Evolutionary conservation across 495 filamentous ascomycete species (phyloP), one percentile per base, ranked within the genome.

Genomic region (Aspergillus egyptiacus): DNA sequence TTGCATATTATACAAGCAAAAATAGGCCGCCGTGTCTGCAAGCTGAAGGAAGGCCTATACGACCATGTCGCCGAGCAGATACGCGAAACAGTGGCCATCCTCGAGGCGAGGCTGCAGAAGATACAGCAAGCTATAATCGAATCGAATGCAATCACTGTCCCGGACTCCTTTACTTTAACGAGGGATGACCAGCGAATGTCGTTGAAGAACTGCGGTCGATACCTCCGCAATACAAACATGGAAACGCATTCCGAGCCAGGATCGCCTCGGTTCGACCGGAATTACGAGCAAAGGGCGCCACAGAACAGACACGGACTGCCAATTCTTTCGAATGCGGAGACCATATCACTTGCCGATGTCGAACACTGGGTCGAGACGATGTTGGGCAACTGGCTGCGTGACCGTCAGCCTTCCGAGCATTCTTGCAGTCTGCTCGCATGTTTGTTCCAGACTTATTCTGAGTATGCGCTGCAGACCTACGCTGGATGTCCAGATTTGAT

Each of bases 1-100:
- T 28, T 74, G 9, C 66, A 60, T 22, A 44, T 56, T 5, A 77
- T 81, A 64, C 60, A 48, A 13, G 57, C 69, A 5, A 82, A 81
- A 53, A 32, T 80, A 10, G 56, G 46, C n/a, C 61, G 71, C 14
- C 69, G 77, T 2, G 47, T 71, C 7, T 43, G 59, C 6, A 82
- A 82, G 48, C 44, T 78, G n/a, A 24, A 41, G 2, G 50, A 19
- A 2, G n/a, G 17, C 25, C 44, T 33, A 4, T 36, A 32, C 25
- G 24, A 40, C 0, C 43, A 39, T 30, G 54, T 57, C n/a, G 30
- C 34, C 6, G 5, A 27, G 6, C 45, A 46, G n/a, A 38, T 24
- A 9, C 14, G 39, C 14, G 20, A 38, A 20, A 15, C 53, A 9
- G 31, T 20, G 3, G 11, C n/a, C 13, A 23, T 8, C 22, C 18